A percentile compares a stretch with the other conserved stretches of the same genome.
Evolutionary conservation across 495 filamentous ascomycete genomes (phyloP).

Genomic region (Aspergillus mulundensis): DNA sequence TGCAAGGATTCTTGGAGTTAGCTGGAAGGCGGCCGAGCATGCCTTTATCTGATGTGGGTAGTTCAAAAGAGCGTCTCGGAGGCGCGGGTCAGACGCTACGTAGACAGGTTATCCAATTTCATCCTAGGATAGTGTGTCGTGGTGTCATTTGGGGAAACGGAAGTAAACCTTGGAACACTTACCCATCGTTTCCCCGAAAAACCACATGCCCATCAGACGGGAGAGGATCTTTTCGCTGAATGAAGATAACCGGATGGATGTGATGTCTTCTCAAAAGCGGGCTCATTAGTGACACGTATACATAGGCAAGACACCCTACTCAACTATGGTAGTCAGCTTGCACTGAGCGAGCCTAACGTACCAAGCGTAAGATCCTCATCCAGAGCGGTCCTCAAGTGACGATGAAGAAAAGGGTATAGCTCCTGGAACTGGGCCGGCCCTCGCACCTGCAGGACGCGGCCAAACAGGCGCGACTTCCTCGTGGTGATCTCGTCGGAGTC

Average conservation of each 20-base stretch:
- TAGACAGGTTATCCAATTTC: too few relatives aligned
- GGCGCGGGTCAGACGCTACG: constrained; percentile 8
- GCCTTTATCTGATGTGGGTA: constrained; percentile 8
- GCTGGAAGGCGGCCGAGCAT: constrained; percentile 10
- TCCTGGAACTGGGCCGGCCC: constrained; percentile 9
- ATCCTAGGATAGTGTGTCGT: too few relatives aligned
- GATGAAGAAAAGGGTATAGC: constrained; percentile 12
- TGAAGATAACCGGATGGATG: background rate
- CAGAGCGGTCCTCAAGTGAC: background rate
- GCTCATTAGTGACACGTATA: too few relatives aligned
- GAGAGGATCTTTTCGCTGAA: background rate
- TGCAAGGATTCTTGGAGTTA: constrained; percentile 1
- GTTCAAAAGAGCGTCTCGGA: constrained; percentile 1
- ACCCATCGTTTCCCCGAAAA: constrained; percentile 19
- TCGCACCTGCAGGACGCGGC: constrained; percentile 10
- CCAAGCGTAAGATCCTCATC: too few relatives aligned
- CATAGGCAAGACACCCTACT: too few relatives aligned
- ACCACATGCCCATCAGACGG: constrained; percentile 7
- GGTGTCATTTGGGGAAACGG: too few relatives aligned
- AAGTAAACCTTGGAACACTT: background rate
- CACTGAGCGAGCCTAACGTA: too few relatives aligned
- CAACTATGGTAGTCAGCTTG: too few relatives aligned
- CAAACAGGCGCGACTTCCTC: constrained; percentile 8
- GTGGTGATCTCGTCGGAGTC: constrained; percentile 13
- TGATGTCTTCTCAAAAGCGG: too few relatives aligned